Base-by-base conservation (phyloP, 495 filamentous ascomycete genomes). In the Acidiella bohemica region DNA sequence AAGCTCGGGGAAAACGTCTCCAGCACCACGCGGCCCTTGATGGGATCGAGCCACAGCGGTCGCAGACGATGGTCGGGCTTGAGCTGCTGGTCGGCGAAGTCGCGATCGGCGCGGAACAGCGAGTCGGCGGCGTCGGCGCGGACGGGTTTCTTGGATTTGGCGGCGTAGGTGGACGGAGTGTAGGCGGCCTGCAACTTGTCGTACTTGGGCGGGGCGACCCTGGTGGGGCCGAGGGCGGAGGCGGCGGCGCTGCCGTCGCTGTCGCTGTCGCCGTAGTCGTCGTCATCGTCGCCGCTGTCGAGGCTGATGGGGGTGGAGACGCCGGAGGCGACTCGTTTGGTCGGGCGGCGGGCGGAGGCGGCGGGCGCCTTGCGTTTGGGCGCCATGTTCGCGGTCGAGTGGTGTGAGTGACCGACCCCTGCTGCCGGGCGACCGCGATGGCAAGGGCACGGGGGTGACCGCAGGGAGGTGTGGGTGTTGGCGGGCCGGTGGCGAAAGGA, bases 1-100 rank as follows among this genome's bases (percentile, higher is more conserved):
- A 86, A 80, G 28, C 87, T 61, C 1, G 86, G 81, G 23, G 78
- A 85, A 65, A 95, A 96, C 47, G 84, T 92, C 67, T 99, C 90
- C n/a, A 96, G 68, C 18, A 90, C 84, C 55, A 99, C 87, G 44
- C 76, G 75, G 31, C 82, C 85, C 52, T 78, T 81, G 17, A 67
- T 53, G 1, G 84, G 84, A 59, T 95, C 84, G 50, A 97, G 86
- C 81, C 83, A 96, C 32, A 97, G 65, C 17, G 90, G 90, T 10
- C 90, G 78, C 48, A 80, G 80, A 31, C 73, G 73, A 67, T 93
- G 86, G 58, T 96, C 87, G 5, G 76, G 73, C 59, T 94, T 96
- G 44, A 97, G 68, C 17, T 67, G 58, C 3, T 93, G 67, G 42
- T 79, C 78, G 5, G 80, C 81, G 51, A 88, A 85, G 59, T 97